Percentiles rank a stretch among this genome's conserved stretches.
These are phyloP conservation scores for Fusarium kyushuense DNA, from an alignment of 2,329 filamentous ascomycete species.

Conservation along the genomic window DNA sequence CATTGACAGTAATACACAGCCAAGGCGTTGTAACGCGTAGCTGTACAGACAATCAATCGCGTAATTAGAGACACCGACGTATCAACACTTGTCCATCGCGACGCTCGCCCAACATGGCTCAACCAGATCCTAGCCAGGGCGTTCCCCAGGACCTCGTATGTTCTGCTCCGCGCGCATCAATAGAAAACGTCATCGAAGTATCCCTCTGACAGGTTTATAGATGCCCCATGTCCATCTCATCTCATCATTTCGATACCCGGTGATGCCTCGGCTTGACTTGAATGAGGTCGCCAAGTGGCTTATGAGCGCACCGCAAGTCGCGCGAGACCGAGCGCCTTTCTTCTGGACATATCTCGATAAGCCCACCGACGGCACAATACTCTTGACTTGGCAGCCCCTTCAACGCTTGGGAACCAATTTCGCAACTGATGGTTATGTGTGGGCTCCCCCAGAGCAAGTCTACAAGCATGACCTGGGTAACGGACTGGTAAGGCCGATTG, in stretches of 20 bases:
- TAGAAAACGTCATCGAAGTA: neutral
- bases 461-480: slow-evolving; percentile 79
- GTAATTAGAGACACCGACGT: slow-evolving; percentile 29
- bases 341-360: slow-evolving; percentile 92
- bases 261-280: slow-evolving; percentile 76
- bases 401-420: slow-evolving; percentile 78
- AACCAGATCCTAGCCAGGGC: slow-evolving; percentile 57
- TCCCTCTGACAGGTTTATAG: slow-evolving; percentile 58
- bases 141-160: slow-evolving; percentile 59
- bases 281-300: slow-evolving; percentile 87
- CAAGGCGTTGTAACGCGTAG: slow-evolving; percentile 3
- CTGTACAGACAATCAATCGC: slow-evolving; percentile 34
- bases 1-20: slow-evolving; percentile 3
- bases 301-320: slow-evolving; percentile 84
- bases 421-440: slow-evolving; percentile 92
- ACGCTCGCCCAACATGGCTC: slow-evolving; percentile 53
- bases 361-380: slow-evolving; percentile 83
- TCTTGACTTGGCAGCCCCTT: slow-evolving; percentile 90
- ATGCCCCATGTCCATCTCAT: slow-evolving; percentile 91
- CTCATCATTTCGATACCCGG: slow-evolving; percentile 84
- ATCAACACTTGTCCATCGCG: slow-evolving; percentile 33
- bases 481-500: slow-evolving; percentile 61
- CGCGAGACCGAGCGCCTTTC: slow-evolving; percentile 86
- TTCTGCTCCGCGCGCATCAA: slow-evolving; percentile 12
- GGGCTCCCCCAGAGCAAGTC: slow-evolving; percentile 83